Evolutionary conservation across 306 rosid genomes (phyloP), one percentile per base, ranked within the genome.

Genomic region (Prosopis cineraria): DNA sequence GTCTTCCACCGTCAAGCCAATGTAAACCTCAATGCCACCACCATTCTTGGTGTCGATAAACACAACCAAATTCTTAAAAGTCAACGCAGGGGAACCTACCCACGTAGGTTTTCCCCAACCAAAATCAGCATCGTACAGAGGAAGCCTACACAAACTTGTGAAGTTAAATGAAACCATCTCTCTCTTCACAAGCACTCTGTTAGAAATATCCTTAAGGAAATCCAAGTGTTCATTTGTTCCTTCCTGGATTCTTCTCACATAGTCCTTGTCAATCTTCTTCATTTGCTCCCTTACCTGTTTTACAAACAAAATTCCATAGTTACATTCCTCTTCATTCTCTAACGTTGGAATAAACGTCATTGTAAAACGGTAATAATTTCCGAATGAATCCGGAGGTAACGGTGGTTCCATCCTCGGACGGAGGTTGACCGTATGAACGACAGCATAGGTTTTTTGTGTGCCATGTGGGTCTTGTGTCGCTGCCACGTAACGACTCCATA

Each of bases 51-150:
- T 73, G 53, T 89, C 94, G 20, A 84, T 20, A 66, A 91, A 86
- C 19, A 73, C 81, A 43, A 87, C 85, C 10, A 85, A 63, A 45
- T 88, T 87, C 48, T 87, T 78, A 56, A 83, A 88, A 43, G 80
- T 76, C 27, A 81, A 69, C 1, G 87, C 78, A 0, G 86, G 81
- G 3, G 85, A 80, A 0, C 86, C 87, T 0, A 88, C 89, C 91
- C 88, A 88, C 0, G 81, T 52, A 2, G 91, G 96, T 63, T 76
- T 76, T 0, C 93, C 96, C 90, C 86, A 87, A 6, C 96, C 93
- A 73, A 88, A 88, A 73, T 88, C 91, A 30, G 84, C 69, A 1
- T 88, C 91, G 12, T 88, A 88, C 77, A 88, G n/a, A 25, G 91
- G 91, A 25, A 88, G 76, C 73, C 83, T 73, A 56, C 91, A 85